Conservation (phyloP, 2,329 filamentous ascomycete genomes). For the Chrysoporthe cubensis region DNA sequence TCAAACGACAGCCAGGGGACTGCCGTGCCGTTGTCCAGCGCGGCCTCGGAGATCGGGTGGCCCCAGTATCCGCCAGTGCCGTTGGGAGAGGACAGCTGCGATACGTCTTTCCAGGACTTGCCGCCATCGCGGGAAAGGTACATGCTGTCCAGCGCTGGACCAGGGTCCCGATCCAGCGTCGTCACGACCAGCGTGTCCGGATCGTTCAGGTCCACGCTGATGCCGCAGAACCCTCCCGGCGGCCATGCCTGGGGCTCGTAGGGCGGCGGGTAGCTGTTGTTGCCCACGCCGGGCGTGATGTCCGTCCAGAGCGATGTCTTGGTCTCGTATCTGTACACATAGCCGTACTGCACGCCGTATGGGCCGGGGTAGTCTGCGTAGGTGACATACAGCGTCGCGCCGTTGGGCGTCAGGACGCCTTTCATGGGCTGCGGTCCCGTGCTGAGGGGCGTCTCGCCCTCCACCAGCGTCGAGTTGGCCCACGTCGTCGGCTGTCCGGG, state of each 20-base stretch:
- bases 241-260: slow-evolving; percentile 11
- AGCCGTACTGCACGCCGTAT: slow-evolving; percentile 18
- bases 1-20: slow-evolving; percentile 21
- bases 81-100: slow-evolving; percentile 16
- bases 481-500: slow-evolving; percentile 16
- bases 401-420: slow-evolving; percentile 3
- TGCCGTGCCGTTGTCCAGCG: slow-evolving; percentile 13
- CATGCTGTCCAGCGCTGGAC: slow-evolving; percentile 19
- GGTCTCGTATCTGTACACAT: slow-evolving; percentile 19
- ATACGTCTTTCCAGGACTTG: slow-evolving; percentile 7
- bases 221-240: slow-evolving; percentile 14
- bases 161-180: slow-evolving; percentile 15
- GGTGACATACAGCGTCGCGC: slow-evolving; percentile 14
- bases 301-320: slow-evolving; percentile 11
- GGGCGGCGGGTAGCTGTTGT: slow-evolving; percentile 21
- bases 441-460: slow-evolving; percentile 7
- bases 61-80: slow-evolving; percentile 19
- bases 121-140: slow-evolving; percentile 18
- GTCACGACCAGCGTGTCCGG: slow-evolving; percentile 17
- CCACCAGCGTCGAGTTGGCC: slow-evolving; percentile 5
- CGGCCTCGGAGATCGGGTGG: slow-evolving; percentile 13
- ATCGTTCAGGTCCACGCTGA: slow-evolving; percentile 12
- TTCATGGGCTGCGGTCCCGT: slow-evolving; percentile 22
- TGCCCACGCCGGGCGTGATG: slow-evolving; percentile 13
- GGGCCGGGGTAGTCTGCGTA: slow-evolving; percentile 19